These are phyloP conservation scores for Pseudocercospora ulei DNA, from an alignment of 2,329 filamentous ascomycete species.

Conservation along the genomic window DNA sequence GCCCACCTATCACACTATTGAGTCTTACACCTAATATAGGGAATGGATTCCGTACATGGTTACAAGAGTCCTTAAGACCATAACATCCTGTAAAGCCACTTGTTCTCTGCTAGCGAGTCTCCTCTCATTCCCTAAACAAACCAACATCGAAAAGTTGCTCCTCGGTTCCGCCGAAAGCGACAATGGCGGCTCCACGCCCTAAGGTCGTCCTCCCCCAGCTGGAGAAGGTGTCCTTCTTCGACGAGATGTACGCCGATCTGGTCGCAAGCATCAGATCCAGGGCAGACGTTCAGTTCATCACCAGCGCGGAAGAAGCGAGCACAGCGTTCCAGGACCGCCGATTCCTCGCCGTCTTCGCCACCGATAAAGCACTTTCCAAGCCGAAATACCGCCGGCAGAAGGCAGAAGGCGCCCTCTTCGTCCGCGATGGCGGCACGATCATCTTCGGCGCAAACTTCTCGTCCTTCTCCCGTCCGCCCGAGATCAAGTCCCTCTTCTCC, in stretches of 20 bases:
- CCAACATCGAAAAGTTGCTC: no score
- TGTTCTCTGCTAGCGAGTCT: no score
- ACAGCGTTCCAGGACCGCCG: conserved; percentile 1
- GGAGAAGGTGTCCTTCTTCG: conserved; percentile 17
- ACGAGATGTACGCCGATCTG: conserved; percentile 13
- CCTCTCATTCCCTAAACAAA: no score
- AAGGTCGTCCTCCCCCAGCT: conserved; percentile 17
- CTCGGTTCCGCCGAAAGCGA: no score
- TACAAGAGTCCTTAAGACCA: no score
- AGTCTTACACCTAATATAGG: no score
- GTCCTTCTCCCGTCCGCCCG: conserved; percentile 7
- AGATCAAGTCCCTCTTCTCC: conserved; percentile 18
- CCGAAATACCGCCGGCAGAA: conserved; percentile 3
- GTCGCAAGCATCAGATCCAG: conserved; percentile 8
- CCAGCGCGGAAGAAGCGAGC: conserved; percentile 10
- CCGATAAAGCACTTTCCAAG: conserved; percentile 14
- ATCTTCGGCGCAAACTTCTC: conserved; percentile 21
- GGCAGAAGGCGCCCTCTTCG: conserved; percentile 17
- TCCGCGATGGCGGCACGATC: conserved; percentile 17
- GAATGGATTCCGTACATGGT: no score
- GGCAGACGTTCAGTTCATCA: conserved; percentile 15
- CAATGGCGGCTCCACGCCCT: no score
- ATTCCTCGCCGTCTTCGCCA: conserved; percentile 15
- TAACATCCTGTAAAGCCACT: no score
- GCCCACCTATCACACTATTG: no score